phyloP scores from a whole-genome alignment of 225 moss, liverwort and hornwort species.

The Thuidium tamariscinum region DNA sequence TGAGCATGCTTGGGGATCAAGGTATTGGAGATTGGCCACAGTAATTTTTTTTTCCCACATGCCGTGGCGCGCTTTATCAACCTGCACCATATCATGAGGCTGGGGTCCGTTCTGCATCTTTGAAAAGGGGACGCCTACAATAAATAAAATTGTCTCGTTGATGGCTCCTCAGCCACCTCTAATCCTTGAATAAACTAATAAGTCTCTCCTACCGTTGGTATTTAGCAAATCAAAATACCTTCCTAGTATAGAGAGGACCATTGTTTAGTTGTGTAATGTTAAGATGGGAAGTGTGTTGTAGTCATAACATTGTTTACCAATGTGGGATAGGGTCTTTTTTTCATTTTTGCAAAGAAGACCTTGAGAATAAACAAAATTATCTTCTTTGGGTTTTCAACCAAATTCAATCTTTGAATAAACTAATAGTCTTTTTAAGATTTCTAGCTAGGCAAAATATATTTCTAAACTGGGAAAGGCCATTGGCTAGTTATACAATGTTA shows the following conservation, averaged over 20 bases:
- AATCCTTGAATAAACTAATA: not conserved
- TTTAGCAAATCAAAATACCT: too few relatives aligned
- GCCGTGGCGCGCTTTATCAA: not conserved
- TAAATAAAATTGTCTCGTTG: not conserved
- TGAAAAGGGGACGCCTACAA: not conserved
- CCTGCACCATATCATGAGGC: not conserved
- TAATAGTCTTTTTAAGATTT: too few relatives aligned
- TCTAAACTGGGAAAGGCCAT: rapidly evolving
- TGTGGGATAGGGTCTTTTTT: too few relatives aligned
- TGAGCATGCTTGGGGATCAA: not conserved
- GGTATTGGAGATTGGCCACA: not conserved
- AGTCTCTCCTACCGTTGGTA: not conserved
- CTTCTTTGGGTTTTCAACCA: too few relatives aligned
- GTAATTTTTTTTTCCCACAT: not conserved
- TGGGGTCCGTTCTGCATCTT: not conserved
- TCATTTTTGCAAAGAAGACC: too few relatives aligned
- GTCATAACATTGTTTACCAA: too few relatives aligned
- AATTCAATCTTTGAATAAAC: too few relatives aligned
- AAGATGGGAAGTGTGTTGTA: not conserved
- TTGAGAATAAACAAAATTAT: too few relatives aligned
- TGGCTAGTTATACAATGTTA: too few relatives aligned
- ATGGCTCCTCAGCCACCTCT: not conserved
- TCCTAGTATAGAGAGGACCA: rapidly evolving
- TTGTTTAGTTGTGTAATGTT: not conserved
- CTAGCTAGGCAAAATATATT: too few relatives aligned